Evolutionary conservation across 805 yeast species (phyloP), one percentile per base, ranked within the genome.

Genomic region (Pichia nakasei): DNA sequence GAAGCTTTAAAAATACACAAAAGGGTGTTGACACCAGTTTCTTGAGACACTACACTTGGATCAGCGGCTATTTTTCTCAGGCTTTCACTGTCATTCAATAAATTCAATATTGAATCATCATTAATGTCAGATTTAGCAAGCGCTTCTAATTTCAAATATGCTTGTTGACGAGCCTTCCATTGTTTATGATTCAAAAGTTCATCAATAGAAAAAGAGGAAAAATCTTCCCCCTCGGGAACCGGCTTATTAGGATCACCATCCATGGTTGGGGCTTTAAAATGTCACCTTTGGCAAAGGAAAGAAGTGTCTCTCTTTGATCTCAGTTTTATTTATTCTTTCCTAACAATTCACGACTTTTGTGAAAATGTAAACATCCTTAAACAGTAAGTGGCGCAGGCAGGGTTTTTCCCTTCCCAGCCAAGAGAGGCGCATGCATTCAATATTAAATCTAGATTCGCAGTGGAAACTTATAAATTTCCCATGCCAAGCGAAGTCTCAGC

Each of bases 41-140:
- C 97, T 51, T 88, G 95, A 0, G 97, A 95, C 17, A 83, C 93
- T 18, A 88, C 96, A 58, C 93, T 93, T 27, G 82, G 60, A 58
- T 93, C 98, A 3, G 76, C 69, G 8, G 84, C 80, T 35, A 81
- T 71, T 51, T 69, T 68, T 51, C 75, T 78, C 54, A 80, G 67
- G 3, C 72, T 42, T 9, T 75, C 80, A 0, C 87, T 82, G 44
- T 69, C 72, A 17, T 62, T 56, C 47, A 76, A 57, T 56, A 73
- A 77, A 5, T 19, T 13, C n/a, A 4, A 9, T 9, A 45, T 41
- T 9, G 20, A 4, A 5, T 11, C 26, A 29, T 41, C 21, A 9
- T 27, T 29, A 24, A 29, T 27, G 12, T 38, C 17, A 12, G 34
- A 27, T 21, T 45, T 41, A 3, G 42, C 47, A 12, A 33, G 7